Evolutionary conservation across 495 filamentous ascomycete genomes (phyloP).

Genomic region (Penicillium macrosclerotiorum): DNA sequence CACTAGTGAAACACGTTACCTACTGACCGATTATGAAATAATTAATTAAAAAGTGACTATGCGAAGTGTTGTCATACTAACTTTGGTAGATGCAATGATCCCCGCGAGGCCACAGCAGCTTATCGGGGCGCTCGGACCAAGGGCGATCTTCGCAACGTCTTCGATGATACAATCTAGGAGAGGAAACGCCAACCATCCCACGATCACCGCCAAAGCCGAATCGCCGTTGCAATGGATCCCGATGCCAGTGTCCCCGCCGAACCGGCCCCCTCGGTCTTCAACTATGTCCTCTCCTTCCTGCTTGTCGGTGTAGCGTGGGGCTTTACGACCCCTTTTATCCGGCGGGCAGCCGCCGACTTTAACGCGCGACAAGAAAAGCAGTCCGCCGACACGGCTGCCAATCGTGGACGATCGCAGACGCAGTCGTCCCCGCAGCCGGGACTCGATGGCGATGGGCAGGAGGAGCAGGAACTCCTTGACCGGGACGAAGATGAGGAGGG

Average conservation of each 20-base stretch:
- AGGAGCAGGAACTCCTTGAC: constrained; percentile 25
- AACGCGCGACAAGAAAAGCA: constrained; percentile 47
- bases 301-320: constrained; percentile 90
- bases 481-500: constrained; percentile 9
- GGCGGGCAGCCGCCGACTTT: constrained; percentile 57
- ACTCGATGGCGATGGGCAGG: neutral
- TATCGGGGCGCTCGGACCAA: constrained; percentile 7
- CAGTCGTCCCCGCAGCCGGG: neutral
- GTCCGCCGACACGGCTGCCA: neutral
- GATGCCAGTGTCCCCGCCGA: constrained; percentile 29
- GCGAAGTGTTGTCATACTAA: too few relatives aligned
- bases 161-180: neutral
- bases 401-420: constrained; percentile 13
- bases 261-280: constrained; percentile 67
- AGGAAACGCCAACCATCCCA: neutral
- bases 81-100: too few relatives aligned
- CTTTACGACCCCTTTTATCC: constrained; percentile 59
- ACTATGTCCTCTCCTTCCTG: constrained; percentile 83
- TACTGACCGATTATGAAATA: too few relatives aligned
- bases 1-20: too few relatives aligned
- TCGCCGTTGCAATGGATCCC: constrained; percentile 26
- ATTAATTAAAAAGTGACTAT: neutral
- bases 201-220: neutral
- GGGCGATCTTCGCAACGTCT: neutral
- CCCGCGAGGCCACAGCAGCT: neutral